Evolutionary conservation across 2,329 filamentous ascomycete species (phyloP), one percentile per base, ranked within the genome.

Genomic region (Fusarium tricinctum): DNA sequence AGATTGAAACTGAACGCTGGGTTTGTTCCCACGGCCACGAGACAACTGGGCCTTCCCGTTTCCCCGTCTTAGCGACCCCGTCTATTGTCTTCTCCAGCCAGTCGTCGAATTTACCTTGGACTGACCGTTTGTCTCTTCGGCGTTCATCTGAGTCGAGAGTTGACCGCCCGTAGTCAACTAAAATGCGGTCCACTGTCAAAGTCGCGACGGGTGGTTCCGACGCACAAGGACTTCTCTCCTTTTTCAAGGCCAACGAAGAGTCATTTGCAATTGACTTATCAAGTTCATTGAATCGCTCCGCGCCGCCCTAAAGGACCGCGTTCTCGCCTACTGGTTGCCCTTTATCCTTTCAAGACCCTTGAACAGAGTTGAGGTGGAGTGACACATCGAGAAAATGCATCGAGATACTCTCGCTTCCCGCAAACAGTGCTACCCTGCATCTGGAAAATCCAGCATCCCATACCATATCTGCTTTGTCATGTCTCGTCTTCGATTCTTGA

Each of bases 81-180:
- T 46, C 40, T 32, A 42, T 56, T 52, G 51, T 63, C 26, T 60
- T 64, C 43, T 52, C 59, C 38, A 59, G 51, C 57, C 54, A 57
- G 48, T 48, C 39, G 35, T 45, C 45, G 44, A 51, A 66, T 40
- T 72, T 59, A 33, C 45, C 55, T 46, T 47, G 55, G 55, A 57
- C 54, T 59, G 57, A 59, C 57, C 63, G 59, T 69, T 66, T 66
- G 55, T 58, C 66, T 71, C 57, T 56, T 56, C 43, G 63, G 60
- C 33, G 47, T 43, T 44, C 48, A 38, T 59, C 23, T 40, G n/a
- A 53, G 49, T 46, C 60, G 68, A 71, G 15, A 59, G 49, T 46
- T 64, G 68, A 71, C 56, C 62, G 33, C 51, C 35, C 32, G 38
- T 26, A 45, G 23, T 62, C 47, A 47, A 58, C 47, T 44, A 58